Evolutionary conservation across 1,284 basidiomycete species (phyloP), one percentile per base, ranked within the genome.

Genomic region (Rhodotorula sp.): DNA sequence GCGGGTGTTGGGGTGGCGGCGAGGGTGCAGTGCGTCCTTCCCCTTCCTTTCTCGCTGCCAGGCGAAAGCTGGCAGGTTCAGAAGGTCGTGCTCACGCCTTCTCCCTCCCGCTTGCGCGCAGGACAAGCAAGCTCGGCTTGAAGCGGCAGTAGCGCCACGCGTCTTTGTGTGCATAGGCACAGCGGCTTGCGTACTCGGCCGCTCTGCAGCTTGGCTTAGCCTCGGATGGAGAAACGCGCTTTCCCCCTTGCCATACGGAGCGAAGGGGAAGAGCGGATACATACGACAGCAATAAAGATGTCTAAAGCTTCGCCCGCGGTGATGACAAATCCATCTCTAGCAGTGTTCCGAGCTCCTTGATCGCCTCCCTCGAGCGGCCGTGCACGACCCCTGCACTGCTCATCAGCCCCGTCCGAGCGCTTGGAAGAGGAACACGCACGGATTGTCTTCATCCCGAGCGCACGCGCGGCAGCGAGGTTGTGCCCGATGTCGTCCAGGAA

Each of bases 401-500:
- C 25, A 15, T 32, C 37, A n/a, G 8, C 46, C 0, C 25, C 48
- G 25, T 48, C 32, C 21, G 21, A 17, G 41, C 19, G 34, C 32
- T 6, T n/a, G 22, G 2, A 46, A 41, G n/a, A 22, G 25, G 3
- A 37, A 39, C 50, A 79, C 79, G 73, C 60, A 81, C 81, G 81
- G 64, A 82, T 82, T 3, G 81, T 82, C 12, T 74, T 73, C 51
- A 82, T 81, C 17, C 81, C 81, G 29, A 82, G 67, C 68, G 78
- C 75, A 17, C 73, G 65, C 21, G 81, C 81, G 1, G 81, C 76
- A 36, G 80, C 80, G 55, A 82, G 77, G 64, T 82, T 82, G 41
- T 67, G 73, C 22, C 81, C 81, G 48, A 82, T 81, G 61, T 82
- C 81, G 74, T 82, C 81, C 29, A 82, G 74, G 62, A 82, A 82